Base-by-base conservation (phyloP, 2,329 filamentous ascomycete species). In the Aspergillus sp. region DNA sequence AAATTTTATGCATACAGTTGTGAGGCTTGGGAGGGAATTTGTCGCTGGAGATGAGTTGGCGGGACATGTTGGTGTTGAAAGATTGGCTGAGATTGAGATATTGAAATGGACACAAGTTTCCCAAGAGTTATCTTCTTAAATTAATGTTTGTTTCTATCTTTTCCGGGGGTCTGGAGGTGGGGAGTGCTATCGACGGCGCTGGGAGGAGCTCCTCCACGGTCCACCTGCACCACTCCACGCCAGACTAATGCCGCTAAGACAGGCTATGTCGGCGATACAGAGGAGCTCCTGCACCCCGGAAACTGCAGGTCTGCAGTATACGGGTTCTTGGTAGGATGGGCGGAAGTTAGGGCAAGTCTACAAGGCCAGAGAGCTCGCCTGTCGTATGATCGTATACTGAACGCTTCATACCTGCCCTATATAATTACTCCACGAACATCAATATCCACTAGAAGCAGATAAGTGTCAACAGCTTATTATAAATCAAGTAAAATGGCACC, bases 1-100 rank as follows among this genome's bases (percentile, higher is more conserved):
- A 12, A n/a, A 19, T 2, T 14, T 14, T 14, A 33, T 46, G 62
- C 71, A 67, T 60, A 77, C 77, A 77, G 68, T 80, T 80, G 66
- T 80, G 77, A 52, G 77, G 77, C 69, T 79, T 79, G 23, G 76
- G 65, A 45, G 77, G 77, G 62, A 79, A 80, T 62, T 80, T 78
- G 21, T 76, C 76, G 69, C 73, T 79, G 52, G 74, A 78, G 59
- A 80, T 79, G 52, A 80, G 71, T 68, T 79, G 67, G 57, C 77
- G 77, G 52, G 77, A 79, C 77, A 80, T 80, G 17, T 17, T 17
- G 57, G 54, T 66, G 58, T 9, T 46, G 25, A 31, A 31, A 31
- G 9, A 31, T 31, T 31, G 27, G 1, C 1, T 25, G 6, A 25
- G 27, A 11, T 3, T 3, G 9, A 31, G 27, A 11, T 11, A 31